phyloP scores from a whole-genome alignment of 1,284 basidiomycete genomes.

The Pseudozyma tsukubaensis region DNA sequence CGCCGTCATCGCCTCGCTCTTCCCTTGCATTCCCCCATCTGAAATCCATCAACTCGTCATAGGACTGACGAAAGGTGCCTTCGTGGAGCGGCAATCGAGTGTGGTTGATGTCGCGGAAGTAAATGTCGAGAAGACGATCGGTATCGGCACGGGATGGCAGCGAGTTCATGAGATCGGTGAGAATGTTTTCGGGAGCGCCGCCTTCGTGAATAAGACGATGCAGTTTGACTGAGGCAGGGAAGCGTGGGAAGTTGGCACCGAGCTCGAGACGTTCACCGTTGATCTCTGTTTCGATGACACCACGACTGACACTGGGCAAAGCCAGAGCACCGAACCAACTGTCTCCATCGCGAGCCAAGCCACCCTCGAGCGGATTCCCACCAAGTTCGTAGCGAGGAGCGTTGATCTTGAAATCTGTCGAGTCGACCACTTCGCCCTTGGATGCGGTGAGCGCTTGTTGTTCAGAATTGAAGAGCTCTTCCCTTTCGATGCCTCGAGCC shows the following conservation, averaged over 20 bases:
- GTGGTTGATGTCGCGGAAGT: conserved; percentile 78
- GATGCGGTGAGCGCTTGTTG: conserved; percentile 47
- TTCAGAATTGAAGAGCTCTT: conserved; percentile 59
- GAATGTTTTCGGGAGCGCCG: conserved; percentile 58
- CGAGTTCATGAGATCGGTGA: conserved; percentile 58
- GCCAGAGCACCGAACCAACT: conserved; percentile 65
- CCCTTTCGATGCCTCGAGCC: conserved; percentile 57
- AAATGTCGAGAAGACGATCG: conserved; percentile 60
- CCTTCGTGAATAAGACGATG: conserved; percentile 63
- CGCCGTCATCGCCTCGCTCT: conserved; percentile 72
- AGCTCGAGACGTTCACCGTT: conserved; percentile 65
- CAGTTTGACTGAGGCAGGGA: conserved; percentile 62
- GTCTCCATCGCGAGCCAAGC: conserved; percentile 60
- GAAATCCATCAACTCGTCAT: conserved; percentile 79
- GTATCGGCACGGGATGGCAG: conserved; percentile 55
- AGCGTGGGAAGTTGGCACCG: conserved; percentile 59
- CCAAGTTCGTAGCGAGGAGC: conserved; percentile 42
- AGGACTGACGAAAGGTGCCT: conserved; percentile 82
- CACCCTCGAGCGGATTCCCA: conserved; percentile 60
- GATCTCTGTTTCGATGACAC: conserved; percentile 62
- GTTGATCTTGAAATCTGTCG: conserved; percentile 23
- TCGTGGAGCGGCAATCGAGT: conserved; percentile 94
- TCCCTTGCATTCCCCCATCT: conserved; percentile 57
- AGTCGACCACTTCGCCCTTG: conserved; percentile 51
- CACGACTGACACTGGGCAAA: conserved; percentile 61